phyloP scores from a whole-genome alignment of 1,139 yeast species.

The Eremothecium coryli region DNA sequence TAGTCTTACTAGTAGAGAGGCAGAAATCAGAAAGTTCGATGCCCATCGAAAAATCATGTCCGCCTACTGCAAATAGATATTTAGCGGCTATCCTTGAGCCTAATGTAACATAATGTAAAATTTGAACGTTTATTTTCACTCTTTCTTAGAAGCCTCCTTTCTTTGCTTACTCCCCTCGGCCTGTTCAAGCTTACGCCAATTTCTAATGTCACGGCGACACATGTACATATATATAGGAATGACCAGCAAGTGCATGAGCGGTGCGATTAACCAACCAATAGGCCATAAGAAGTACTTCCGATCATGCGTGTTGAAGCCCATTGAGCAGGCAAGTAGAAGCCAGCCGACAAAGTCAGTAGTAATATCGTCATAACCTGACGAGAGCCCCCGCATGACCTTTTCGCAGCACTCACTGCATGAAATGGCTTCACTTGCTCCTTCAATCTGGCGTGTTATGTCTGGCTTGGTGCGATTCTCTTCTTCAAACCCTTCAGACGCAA shows the following conservation, averaged over 20 bases:
- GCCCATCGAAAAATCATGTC: no score
- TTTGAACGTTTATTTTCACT: no score
- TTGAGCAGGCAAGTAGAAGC: slow-evolving; percentile 57
- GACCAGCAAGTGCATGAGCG: slow-evolving; percentile 34
- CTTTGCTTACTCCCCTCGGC: neutral
- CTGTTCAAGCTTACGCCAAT: slow-evolving; percentile 32
- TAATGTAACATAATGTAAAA: no score
- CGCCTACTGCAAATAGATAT: no score
- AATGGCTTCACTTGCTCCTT: slow-evolving; percentile 74
- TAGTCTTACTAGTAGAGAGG: no score
- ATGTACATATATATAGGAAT: slow-evolving; percentile 55
- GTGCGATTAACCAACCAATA: slow-evolving; percentile 36
- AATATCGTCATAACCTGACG: slow-evolving; percentile 61
- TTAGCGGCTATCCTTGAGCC: no score
- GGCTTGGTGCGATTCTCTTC: slow-evolving; percentile 85
- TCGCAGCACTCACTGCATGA: slow-evolving; percentile 59
- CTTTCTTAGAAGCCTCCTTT: no score
- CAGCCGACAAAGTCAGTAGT: slow-evolving; percentile 84
- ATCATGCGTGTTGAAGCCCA: slow-evolving; percentile 47
- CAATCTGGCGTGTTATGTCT: slow-evolving; percentile 66
- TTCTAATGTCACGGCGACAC: slow-evolving; percentile 46
- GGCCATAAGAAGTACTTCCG: slow-evolving; percentile 54
- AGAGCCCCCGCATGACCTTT: slow-evolving; percentile 47
- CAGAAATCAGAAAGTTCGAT: no score
- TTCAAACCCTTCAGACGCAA: slow-evolving; percentile 76